Base-by-base conservation (phyloP, 2,329 filamentous ascomycete species). In the Pezizomycotina sp. region DNA sequence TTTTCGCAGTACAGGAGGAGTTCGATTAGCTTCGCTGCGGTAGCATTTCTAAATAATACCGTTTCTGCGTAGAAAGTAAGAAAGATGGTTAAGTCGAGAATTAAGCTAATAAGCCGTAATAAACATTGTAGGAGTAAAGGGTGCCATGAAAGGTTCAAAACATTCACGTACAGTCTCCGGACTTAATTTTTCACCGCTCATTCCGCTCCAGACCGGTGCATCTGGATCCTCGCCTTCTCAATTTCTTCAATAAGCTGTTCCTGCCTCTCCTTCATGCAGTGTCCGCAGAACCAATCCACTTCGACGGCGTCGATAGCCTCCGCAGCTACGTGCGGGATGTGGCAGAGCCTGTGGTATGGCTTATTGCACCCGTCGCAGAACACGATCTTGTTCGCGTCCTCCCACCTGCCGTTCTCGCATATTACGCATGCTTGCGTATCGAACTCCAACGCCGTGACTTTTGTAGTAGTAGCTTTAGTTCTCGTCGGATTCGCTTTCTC, bases 341-440 rank as follows among this genome's bases (percentile, higher is more conserved):
- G 80, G 52, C 81, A 91, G 50, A 71, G 70, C 54, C 83, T 78
- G 56, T 91, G 81, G 68, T 81, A 91, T 26, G 74, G 70, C 19
- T 65, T 64, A 53, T 81, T 79, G 60, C 81, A 91, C 10, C 73
- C 73, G 56, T 86, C 78, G 59, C 81, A 91, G 56, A 84, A 82
- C 2, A 89, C 79, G 53, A 91, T 84, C 58, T 74, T 69, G 58
- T 89, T 89, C 48, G 62, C 71, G n/a, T 62, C 55, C 3, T 77
- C 74, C 50, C 76, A 80, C 47, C 77, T 68, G 6, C 77, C 73
- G 47, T 80, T 65, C 34, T 73, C 67, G 57, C 81, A 91, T 46
- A 69, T 66, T 49, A 73, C 74, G 60, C 80, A 89, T 20, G 77
- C 63, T 9, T 65, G 64, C 43, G 69, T 62, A 51, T 73, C 69